Evolutionary conservation across 2,329 filamentous ascomycete genomes (phyloP).

Genomic region (Rutstroemia sp.): DNA sequence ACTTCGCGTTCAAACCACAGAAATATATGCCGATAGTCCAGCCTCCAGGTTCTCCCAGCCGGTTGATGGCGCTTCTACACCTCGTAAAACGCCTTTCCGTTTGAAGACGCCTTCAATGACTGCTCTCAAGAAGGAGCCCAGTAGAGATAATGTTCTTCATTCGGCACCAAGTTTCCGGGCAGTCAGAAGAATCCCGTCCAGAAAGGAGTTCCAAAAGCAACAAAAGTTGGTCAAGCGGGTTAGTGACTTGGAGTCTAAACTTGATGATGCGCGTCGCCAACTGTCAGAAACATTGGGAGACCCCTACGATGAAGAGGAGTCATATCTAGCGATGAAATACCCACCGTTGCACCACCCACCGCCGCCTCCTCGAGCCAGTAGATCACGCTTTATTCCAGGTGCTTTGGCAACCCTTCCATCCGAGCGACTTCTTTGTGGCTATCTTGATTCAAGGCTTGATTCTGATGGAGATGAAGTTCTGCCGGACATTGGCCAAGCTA

Average conservation of each 20-base stretch:
- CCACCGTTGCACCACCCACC: background rate
- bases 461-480: constrained; percentile 6
- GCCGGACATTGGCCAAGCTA: constrained; percentile 4
- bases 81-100: constrained; percentile 14
- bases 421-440: constrained; percentile 35
- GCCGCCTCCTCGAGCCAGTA: constrained; percentile 20
- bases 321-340: constrained; percentile 9
- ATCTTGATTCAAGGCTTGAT: constrained; percentile 18
- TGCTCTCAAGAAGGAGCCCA: constrained; percentile 18
- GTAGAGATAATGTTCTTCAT: constrained; percentile 2
- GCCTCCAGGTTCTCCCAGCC: constrained; percentile 10
- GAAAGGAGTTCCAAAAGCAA: constrained; percentile 49
- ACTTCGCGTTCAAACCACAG: constrained; percentile 19
- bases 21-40: constrained; percentile 5
- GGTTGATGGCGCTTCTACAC: constrained; percentile 12
- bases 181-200: constrained; percentile 40
- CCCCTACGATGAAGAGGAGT: constrained; percentile 20
- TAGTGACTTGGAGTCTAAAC: constrained; percentile 51
- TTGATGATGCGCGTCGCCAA: constrained; percentile 47
- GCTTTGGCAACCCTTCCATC: constrained; percentile 38
- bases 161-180: background rate
- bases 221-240: constrained; percentile 51
- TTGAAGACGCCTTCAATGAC: constrained; percentile 22
- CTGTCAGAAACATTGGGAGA: constrained; percentile 41
- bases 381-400: constrained; percentile 35